These are phyloP conservation scores for Chenopodium suecicum DNA, from an alignment of 148 eudicot species.

Conservation along the genomic window DNA sequence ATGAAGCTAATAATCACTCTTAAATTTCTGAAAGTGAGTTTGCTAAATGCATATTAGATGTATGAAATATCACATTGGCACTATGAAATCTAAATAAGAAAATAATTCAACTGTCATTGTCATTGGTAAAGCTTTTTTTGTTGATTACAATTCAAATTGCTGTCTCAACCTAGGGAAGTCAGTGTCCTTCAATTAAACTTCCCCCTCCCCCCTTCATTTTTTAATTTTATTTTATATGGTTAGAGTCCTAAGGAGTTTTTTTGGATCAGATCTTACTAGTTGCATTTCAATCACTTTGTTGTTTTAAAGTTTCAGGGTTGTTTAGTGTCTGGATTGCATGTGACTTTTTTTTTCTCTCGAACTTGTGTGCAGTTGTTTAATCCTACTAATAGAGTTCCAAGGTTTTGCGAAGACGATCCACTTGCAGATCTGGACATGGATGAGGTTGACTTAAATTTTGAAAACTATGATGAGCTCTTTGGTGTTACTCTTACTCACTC, in stretches of 20 bases:
- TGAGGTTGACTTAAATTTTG: constrained; percentile 41
- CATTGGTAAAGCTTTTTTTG: not conserved
- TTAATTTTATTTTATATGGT: not conserved
- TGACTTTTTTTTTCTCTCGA: constrained; percentile 17
- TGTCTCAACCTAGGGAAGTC: not conserved
- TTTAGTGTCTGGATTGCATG: not conserved
- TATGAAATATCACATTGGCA: not conserved
- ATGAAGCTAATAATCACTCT: not conserved
- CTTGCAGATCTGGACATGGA: constrained; percentile 43
- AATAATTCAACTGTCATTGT: not conserved
- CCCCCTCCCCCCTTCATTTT: not conserved
- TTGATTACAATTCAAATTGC: not conserved
- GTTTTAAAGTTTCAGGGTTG: not conserved
- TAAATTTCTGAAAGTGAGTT: not conserved
- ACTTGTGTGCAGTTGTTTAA: constrained; percentile 39
- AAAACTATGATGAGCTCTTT: constrained; percentile 50
- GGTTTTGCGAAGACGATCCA: constrained; percentile 45
- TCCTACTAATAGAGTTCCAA: constrained; percentile 40
- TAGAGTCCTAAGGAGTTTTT: not conserved
- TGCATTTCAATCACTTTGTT: not conserved
- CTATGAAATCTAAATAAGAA: not conserved
- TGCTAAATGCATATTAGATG: not conserved
- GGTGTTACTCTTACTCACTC: constrained; percentile 41
- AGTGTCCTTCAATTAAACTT: not conserved
- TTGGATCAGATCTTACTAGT: not conserved